These are phyloP conservation scores for Hyaloscypha bicolor DNA, from an alignment of 495 filamentous ascomycete species.

Conservation along the genomic window DNA sequence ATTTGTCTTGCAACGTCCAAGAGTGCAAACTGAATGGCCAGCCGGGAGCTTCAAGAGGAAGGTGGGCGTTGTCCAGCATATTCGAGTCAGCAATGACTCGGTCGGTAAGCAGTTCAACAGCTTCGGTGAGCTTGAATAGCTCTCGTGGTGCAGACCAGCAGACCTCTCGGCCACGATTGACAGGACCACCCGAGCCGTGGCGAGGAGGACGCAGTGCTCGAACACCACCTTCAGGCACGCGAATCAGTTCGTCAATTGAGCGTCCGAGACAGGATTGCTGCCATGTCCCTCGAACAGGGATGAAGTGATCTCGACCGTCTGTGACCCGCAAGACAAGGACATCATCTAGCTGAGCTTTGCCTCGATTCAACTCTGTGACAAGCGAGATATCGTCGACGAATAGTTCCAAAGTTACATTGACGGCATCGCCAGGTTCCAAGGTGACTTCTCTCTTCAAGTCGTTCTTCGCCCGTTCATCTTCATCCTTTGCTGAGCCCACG, in stretches of 20 bases:
- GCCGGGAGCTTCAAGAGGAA: constrained; percentile 47
- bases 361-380: constrained; percentile 73
- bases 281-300: constrained; percentile 79
- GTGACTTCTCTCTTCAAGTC: constrained; percentile 52
- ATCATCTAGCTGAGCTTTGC: constrained; percentile 69
- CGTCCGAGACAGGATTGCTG: constrained; percentile 80
- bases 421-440: constrained; percentile 81
- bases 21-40: constrained; percentile 74
- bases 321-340: constrained; percentile 86
- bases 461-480: constrained; percentile 35
- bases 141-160: constrained; percentile 78
- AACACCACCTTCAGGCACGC: constrained; percentile 68
- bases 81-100: constrained; percentile 79
- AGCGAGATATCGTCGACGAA: constrained; percentile 62
- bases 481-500: constrained; percentile 42
- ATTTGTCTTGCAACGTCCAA: constrained; percentile 35
- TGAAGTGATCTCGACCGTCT: constrained; percentile 87
- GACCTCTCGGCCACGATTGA: constrained; percentile 39
- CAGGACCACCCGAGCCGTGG: constrained; percentile 14
- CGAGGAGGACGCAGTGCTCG: constrained; percentile 23
- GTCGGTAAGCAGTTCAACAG: constrained; percentile 73
- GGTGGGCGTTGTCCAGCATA: constrained; percentile 67
- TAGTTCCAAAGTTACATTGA: constrained; percentile 65
- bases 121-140: constrained; percentile 84
- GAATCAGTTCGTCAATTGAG: constrained; percentile 79